Conservation (phyloP, 768 basidiomycete genomes). For the Mycena polygramma region DNA sequence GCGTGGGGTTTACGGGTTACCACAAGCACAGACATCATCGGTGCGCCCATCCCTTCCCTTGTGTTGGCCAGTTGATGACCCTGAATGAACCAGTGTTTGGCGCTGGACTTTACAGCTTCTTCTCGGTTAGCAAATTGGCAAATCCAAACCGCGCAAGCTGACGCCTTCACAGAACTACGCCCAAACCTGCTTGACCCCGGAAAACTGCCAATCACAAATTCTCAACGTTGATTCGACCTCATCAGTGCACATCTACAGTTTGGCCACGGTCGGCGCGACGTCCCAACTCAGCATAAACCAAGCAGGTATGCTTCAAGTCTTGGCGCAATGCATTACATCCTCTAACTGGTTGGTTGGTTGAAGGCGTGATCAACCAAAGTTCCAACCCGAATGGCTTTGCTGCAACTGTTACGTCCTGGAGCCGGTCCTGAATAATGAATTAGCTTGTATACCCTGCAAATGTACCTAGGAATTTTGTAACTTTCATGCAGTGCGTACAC, state of each 20-base stretch:
- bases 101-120: constrained; percentile 81
- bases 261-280: constrained; percentile 68
- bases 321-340: too few relatives aligned
- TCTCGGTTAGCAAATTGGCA: constrained; percentile 45
- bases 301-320: constrained; percentile 33
- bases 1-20: constrained; percentile 73
- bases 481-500: too few relatives aligned
- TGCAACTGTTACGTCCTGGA: constrained; percentile 31
- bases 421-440: constrained; percentile 18
- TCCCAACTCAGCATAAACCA: constrained; percentile 65
- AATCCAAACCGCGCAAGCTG: not conserved
- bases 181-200: constrained; percentile 59
- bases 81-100: constrained; percentile 60
- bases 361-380: constrained; percentile 60
- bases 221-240: constrained; percentile 66
- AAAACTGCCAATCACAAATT: constrained; percentile 70
- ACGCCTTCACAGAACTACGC: constrained; percentile 53
- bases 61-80: too few relatives aligned
- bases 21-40: constrained; percentile 65
- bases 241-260: constrained; percentile 64
- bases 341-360: too few relatives aligned
- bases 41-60: too few relatives aligned
- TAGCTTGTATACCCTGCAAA: not conserved
- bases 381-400: constrained; percentile 61
- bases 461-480: too few relatives aligned